phyloP scores from a whole-genome alignment of 2,329 filamentous ascomycete genomes.

The Magnaporthiopsis incrustans region DNA sequence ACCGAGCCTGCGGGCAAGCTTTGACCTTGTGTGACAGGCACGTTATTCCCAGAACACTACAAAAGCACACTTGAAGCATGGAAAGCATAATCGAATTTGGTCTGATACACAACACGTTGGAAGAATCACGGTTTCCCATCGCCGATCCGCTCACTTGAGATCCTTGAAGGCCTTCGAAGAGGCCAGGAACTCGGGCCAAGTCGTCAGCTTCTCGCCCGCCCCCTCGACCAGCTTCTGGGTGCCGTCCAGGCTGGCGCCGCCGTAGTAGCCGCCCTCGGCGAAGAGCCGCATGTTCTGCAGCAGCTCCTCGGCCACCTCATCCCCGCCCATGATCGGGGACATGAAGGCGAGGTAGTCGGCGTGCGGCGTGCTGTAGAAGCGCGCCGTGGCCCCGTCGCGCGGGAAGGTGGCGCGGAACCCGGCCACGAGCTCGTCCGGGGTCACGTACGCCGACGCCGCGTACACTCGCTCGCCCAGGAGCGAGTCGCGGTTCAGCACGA shows the following conservation, averaged over 20 bases:
- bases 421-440: conserved; percentile 29
- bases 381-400: conserved; percentile 27
- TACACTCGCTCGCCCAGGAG: conserved; percentile 34
- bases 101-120: too few species aligned
- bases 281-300: conserved; percentile 45
- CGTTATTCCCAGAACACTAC: too few species aligned
- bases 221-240: conserved; percentile 25
- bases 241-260: conserved; percentile 31
- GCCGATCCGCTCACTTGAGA: not conserved
- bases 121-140: too few species aligned
- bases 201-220: conserved; percentile 27
- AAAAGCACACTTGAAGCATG: too few species aligned
- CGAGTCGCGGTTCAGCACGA: conserved; percentile 25
- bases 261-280: conserved; percentile 44
- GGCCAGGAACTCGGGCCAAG: conserved; percentile 28
- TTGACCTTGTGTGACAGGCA: too few species aligned
- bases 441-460: conserved; percentile 33
- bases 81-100: too few species aligned
- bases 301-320: conserved; percentile 34
- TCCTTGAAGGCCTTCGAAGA: not conserved
- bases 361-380: conserved; percentile 4
- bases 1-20: too few species aligned
- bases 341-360: conserved; percentile 5
- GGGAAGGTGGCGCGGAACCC: conserved; percentile 29
- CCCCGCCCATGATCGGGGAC: conserved; percentile 31